Conservation (phyloP, 306 rosid genomes). For the Begonia fuchsioides region DNA sequence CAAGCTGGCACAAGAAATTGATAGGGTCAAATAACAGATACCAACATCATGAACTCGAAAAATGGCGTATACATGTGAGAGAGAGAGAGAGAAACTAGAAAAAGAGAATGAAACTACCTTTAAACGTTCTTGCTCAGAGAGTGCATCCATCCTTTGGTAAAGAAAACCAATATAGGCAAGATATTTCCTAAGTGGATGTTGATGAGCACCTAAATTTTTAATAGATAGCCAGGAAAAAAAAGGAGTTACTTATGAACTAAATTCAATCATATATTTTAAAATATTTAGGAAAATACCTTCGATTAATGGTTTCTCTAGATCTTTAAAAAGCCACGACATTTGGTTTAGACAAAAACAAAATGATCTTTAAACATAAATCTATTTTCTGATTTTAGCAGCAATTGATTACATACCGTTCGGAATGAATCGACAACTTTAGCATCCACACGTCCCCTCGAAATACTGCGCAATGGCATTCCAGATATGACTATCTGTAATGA, state of each 20-base stretch:
- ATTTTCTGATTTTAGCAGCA: background rate
- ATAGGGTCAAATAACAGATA: background rate
- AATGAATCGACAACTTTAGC: background rate
- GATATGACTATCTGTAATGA: constrained; percentile 51
- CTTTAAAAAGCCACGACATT: background rate
- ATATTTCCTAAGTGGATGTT: constrained; percentile 66
- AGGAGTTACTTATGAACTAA: background rate
- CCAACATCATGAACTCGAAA: background rate
- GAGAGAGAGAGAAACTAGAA: constrained; percentile 1
- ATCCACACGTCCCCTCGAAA: constrained; percentile 26
- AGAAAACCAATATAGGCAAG: constrained; percentile 69
- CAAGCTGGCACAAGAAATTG: constrained; percentile 49
- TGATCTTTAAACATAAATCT: background rate
- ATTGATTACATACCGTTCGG: background rate
- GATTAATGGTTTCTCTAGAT: no score
- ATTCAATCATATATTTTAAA: background rate
- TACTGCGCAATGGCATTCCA: constrained; percentile 37
- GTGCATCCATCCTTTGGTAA: constrained; percentile 84
- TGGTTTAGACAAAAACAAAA: background rate
- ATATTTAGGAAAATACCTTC: no score
- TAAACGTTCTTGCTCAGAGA: constrained; percentile 79
- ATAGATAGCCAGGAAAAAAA: background rate
- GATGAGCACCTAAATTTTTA: constrained; percentile 31
- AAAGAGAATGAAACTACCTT: background rate
- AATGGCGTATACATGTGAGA: background rate